These are phyloP conservation scores for Trichoderma cornu-damae DNA, from an alignment of 2,329 filamentous ascomycete genomes.

Conservation along the genomic window DNA sequence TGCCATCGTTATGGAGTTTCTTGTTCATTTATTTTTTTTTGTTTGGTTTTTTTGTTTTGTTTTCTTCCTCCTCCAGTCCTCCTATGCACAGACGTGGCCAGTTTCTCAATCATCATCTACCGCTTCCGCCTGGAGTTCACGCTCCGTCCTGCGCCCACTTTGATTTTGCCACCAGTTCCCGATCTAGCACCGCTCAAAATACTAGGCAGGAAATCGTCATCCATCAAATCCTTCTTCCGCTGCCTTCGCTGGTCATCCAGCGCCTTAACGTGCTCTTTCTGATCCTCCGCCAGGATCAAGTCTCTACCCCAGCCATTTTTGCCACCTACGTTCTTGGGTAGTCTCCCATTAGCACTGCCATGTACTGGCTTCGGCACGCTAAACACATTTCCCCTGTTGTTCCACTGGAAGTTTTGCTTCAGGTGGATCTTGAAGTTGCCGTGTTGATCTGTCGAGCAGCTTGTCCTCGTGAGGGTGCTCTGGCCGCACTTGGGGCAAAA, in stretches of 20 bases:
- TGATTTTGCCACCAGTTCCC: slow-evolving; percentile 60
- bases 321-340: slow-evolving; percentile 63
- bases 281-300: slow-evolving; percentile 85
- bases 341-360: slow-evolving; percentile 74
- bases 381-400: slow-evolving; percentile 85
- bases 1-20: neutral
- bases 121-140: slow-evolving; percentile 71
- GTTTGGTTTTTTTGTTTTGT: neutral
- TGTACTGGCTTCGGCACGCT: slow-evolving; percentile 87
- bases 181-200: slow-evolving; percentile 76
- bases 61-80: neutral
- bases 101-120: neutral
- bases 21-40: neutral
- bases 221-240: slow-evolving; percentile 81
- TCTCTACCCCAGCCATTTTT: slow-evolving; percentile 82
- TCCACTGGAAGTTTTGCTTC: slow-evolving; percentile 95
- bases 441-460: slow-evolving; percentile 74
- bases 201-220: slow-evolving; percentile 83
- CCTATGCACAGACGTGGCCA: neutral
- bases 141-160: slow-evolving; percentile 78
- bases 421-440: slow-evolving; percentile 82
- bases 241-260: slow-evolving; percentile 58
- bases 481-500: slow-evolving; percentile 93
- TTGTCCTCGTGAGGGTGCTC: slow-evolving; percentile 75
- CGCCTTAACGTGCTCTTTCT: slow-evolving; percentile 79